Evolutionary conservation across 2,329 filamentous ascomycete genomes (phyloP).

Genomic region (Fusarium beomiforme): DNA sequence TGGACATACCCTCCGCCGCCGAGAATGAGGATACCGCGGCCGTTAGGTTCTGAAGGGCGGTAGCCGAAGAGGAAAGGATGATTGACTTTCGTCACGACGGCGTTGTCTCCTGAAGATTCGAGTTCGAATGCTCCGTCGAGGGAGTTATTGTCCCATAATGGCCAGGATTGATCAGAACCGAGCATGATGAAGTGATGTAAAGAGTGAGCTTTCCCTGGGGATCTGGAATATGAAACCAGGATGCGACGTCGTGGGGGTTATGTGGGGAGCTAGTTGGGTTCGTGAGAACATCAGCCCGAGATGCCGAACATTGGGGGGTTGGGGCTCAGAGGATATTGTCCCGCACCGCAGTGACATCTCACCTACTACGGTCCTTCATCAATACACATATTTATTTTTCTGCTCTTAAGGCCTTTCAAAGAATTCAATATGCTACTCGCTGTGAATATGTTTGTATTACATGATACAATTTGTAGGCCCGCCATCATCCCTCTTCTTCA

Average conservation of each 20-base stretch:
- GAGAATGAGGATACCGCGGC: constrained; percentile 29
- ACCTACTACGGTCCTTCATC: too few relatives aligned
- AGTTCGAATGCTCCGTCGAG: constrained; percentile 32
- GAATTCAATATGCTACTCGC: too few relatives aligned
- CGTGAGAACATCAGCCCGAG: constrained; percentile 36
- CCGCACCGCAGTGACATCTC: background rate
- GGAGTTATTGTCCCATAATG: constrained; percentile 15
- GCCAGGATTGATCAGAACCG: constrained; percentile 29
- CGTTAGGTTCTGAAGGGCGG: constrained; percentile 20
- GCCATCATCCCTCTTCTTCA: background rate
- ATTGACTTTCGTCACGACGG: constrained; percentile 30
- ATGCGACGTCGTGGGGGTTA: background rate
- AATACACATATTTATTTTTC: too few relatives aligned
- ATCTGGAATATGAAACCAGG: rapidly evolving
- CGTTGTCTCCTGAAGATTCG: constrained; percentile 8
- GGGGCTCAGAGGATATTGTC: background rate
- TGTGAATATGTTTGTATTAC: background rate
- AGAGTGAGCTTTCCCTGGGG: rapidly evolving
- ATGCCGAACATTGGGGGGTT: background rate
- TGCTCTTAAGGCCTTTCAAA: too few relatives aligned
- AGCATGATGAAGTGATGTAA: background rate
- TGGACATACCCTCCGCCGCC: constrained; percentile 36
- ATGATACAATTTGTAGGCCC: background rate
- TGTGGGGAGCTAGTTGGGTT: constrained; percentile 15
- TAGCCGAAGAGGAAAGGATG: constrained; percentile 36